phyloP scores from a whole-genome alignment of 495 filamentous ascomycete genomes.

The Tuber magnatum region DNA sequence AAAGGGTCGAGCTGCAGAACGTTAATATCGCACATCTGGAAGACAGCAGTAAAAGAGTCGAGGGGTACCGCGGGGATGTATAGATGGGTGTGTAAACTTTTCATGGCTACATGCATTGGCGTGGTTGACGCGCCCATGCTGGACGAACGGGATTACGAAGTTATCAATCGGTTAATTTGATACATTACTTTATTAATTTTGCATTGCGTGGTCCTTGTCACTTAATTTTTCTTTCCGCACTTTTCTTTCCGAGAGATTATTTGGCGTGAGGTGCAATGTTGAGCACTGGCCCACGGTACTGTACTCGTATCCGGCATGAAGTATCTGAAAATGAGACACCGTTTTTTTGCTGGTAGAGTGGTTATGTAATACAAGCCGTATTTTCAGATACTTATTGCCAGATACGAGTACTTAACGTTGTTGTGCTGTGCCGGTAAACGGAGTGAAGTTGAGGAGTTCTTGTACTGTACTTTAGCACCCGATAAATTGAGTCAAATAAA shows the following conservation, averaged over 20 bases:
- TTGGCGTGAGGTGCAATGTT: neutral
- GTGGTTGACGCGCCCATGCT: neutral
- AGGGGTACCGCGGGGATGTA: neutral
- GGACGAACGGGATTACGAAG: neutral
- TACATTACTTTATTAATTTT: neutral
- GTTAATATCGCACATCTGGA: neutral
- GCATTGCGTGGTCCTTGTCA: neutral
- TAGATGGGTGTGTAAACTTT: neutral
- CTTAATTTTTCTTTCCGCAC: neutral
- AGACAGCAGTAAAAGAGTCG: conserved; percentile 15
- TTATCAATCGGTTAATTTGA: neutral
- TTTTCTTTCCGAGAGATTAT: neutral
- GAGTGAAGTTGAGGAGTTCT: neutral
- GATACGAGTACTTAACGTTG: no score
- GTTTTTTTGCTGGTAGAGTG: no score
- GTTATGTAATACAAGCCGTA: no score
- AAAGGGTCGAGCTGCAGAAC: conserved; percentile 42
- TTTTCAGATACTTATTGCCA: no score
- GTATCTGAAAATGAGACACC: no score
- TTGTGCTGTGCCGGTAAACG: neutral
- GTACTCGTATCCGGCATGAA: no score
- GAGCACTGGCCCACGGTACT: no score
- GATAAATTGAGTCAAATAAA: neutral
- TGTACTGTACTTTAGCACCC: neutral
- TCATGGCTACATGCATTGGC: neutral